Base-by-base conservation (phyloP, 345 rosid species). In the Melaleuca alternifolia region DNA sequence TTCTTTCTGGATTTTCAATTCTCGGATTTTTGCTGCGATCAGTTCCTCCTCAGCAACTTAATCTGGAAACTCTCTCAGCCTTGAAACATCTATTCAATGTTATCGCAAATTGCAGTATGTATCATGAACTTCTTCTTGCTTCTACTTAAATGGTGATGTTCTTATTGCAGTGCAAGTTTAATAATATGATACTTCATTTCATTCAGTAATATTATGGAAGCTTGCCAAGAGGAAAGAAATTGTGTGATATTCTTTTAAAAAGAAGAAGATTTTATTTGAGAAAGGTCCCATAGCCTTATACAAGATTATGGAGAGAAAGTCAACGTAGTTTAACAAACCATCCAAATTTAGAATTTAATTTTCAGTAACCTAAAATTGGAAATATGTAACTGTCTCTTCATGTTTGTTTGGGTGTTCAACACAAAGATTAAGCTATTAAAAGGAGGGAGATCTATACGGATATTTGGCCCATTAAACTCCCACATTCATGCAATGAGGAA, bases 1-100 rank as follows among this genome's bases (percentile, higher is more conserved):
- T 95, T 89, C 97, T 97, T 86, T 94, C 96, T 77, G 99, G 99
- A 90, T 97, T 96, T 88, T 89, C 94, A 77, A 91, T 97, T 75
- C 93, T 97, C 87, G 99, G 99, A 85, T 96, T 96, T 88, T 91
- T 97, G 62, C 89, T 97, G 93, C 98, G 94, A 92, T 96, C 98
- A 56, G 95, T 95, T 88, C 97, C 94, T 84, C 96, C 96, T 52
- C 89, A 90, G 88, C 98, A 94, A 91, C 98, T 97, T 89, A 97
- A 97, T 93, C 90, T 93, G 91, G 98, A 96, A 89, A 95, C 99
- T 21, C 95, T 97, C 88, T 91, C 98, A 44, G 96, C 99, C 62
- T 89, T 97, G 96, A 97, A 94, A 86, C 96, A 94, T 92, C 92
- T 97, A 85, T 97, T 96, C 89, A 89, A 93, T 83, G 91, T 97